Evolutionary conservation across 495 filamentous ascomycete genomes (phyloP).

Genomic region (Cetradonia linearis): DNA sequence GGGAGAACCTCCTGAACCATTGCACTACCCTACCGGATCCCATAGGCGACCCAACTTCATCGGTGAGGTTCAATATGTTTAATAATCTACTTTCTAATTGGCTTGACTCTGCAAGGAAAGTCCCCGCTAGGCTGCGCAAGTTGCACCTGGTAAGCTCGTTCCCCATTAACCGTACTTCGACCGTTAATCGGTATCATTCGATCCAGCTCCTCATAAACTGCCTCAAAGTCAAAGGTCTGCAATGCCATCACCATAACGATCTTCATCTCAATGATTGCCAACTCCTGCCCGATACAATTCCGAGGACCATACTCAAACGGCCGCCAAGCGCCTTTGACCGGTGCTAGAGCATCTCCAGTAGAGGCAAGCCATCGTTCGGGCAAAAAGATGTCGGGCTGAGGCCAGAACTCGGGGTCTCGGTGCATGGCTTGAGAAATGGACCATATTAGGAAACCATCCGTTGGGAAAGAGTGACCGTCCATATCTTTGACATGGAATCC

Average conservation of each 20-base stretch:
- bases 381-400: conserved; percentile 11
- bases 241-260: conserved; percentile 36
- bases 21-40: no score
- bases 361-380: conserved; percentile 27
- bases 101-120: conserved; percentile 23
- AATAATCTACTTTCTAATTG: neutral
- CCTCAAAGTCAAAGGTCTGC: conserved; percentile 13
- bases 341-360: conserved; percentile 17
- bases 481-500: conserved; percentile 21
- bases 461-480: conserved; percentile 28
- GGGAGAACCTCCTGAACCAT: no score
- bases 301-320: conserved; percentile 33
- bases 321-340: conserved; percentile 30
- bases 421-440: conserved; percentile 3
- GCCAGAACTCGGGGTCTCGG: conserved; percentile 23
- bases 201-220: conserved; percentile 22
- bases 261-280: conserved; percentile 37
- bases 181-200: neutral
- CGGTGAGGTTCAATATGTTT: no score
- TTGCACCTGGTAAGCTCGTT: conserved; percentile 25
- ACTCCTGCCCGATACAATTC: conserved; percentile 40
- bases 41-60: no score
- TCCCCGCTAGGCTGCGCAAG: conserved; percentile 21
- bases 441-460: conserved; percentile 27
- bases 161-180: conserved; percentile 16